These are phyloP conservation scores for Fusarium sp. DNA, from an alignment of 2,329 filamentous ascomycete species.

Conservation along the genomic window DNA sequence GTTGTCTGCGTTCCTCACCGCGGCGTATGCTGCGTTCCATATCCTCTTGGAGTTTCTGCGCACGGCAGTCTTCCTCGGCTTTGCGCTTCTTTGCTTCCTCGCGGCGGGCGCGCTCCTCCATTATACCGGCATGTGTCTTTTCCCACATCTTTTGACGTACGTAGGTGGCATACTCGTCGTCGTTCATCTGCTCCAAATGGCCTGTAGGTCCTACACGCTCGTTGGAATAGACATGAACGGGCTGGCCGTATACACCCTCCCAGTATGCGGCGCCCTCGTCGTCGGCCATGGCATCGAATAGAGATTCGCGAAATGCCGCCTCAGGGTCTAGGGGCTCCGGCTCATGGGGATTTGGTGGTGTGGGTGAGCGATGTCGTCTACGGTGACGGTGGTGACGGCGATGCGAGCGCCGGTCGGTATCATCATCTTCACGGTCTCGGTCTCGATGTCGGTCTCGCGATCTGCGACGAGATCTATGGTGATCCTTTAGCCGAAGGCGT, in stretches of 20 bases:
- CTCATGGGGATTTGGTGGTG: slow-evolving; percentile 64
- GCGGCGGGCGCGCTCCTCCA: slow-evolving; percentile 80
- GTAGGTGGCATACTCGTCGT: slow-evolving; percentile 91
- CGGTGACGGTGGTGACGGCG: slow-evolving; percentile 53
- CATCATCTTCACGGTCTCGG: slow-evolving; percentile 44
- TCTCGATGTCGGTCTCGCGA: slow-evolving; percentile 37
- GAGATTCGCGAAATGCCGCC: slow-evolving; percentile 88
- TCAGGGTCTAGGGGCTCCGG: slow-evolving; percentile 73
- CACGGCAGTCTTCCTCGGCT: slow-evolving; percentile 66
- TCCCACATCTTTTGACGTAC: slow-evolving; percentile 96
- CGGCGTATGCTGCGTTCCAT: slow-evolving; percentile 79
- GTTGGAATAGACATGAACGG: slow-evolving; percentile 84
- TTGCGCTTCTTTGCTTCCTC: slow-evolving; percentile 68
- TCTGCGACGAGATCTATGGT: slow-evolving; percentile 49
- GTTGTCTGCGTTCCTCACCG: slow-evolving; percentile 74
- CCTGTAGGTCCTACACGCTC: slow-evolving; percentile 62
- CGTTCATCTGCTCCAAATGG: slow-evolving; percentile 86
- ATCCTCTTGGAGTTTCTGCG: slow-evolving; percentile 69
- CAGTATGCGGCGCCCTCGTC: slow-evolving; percentile 97
- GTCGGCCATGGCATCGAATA: slow-evolving; percentile 97
- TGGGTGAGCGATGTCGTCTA: slow-evolving; percentile 60
- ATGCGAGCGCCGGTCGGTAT: slow-evolving; percentile 39
- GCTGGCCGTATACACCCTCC: slow-evolving; percentile 97
- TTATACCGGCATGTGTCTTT: slow-evolving; percentile 86
- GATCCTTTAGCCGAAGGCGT: slow-evolving; percentile 55